A percentile compares a stretch with the other conserved stretches of the same genome.
phyloP scores from a whole-genome alignment of 306 rosid genomes.

The Carpinus fangiana region DNA sequence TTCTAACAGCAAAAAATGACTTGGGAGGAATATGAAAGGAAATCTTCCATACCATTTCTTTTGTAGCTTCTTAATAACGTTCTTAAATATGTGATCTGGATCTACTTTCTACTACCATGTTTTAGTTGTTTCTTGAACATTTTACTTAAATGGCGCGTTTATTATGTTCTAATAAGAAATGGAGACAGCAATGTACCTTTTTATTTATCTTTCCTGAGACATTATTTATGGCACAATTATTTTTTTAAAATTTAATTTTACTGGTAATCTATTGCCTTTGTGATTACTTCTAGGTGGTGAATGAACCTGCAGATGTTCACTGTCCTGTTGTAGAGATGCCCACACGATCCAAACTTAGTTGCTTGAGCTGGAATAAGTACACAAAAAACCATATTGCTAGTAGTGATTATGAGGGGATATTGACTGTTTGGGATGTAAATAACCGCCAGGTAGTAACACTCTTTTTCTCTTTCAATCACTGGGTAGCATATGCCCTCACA shows the following conservation, averaged over 20 bases:
- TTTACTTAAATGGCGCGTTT: not conserved
- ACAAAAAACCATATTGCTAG: conserved; percentile 93
- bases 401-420: conserved; percentile 96
- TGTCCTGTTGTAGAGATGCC: conserved; percentile 94
- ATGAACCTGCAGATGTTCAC: conserved; percentile 82
- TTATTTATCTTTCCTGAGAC: not conserved
- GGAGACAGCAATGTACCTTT: not conserved
- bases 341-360: conserved; percentile 92
- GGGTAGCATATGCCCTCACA: not conserved
- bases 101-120: not conserved
- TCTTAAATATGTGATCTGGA: not conserved
- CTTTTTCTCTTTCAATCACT: not conserved
- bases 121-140: not conserved
- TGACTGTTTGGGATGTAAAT: conserved; percentile 93
- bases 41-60: not conserved
- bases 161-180: not conserved
- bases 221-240: no score
- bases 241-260: not conserved
- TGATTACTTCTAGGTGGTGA: conserved; percentile 69
- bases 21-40: not conserved
- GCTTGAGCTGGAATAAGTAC: conserved; percentile 97
- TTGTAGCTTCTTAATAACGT: not conserved
- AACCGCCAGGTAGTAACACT: conserved; percentile 70
- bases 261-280: conserved; percentile 10
- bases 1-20: not conserved